phyloP scores from a whole-genome alignment of 1,284 basidiomycete genomes.

The Malassezia obtusa region DNA sequence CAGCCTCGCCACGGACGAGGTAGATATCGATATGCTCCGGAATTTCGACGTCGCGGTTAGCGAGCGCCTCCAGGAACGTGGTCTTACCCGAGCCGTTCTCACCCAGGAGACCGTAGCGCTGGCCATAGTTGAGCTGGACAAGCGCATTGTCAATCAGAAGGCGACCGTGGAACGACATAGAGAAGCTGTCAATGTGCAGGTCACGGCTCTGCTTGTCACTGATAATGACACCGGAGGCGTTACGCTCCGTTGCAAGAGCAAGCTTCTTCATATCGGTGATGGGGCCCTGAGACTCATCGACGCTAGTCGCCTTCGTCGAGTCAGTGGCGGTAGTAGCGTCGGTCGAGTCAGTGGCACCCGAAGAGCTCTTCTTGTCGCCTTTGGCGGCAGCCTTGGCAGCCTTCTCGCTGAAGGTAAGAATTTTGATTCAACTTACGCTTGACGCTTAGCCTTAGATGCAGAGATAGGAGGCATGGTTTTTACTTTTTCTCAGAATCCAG shows the following conservation, averaged over 20 bases:
- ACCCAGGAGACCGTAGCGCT: constrained; percentile 84
- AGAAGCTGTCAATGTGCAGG: constrained; percentile 93
- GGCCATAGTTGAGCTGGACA: constrained; percentile 89
- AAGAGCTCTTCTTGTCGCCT: constrained; percentile 31
- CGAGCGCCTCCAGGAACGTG: constrained; percentile 49
- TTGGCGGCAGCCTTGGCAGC: constrained; percentile 44
- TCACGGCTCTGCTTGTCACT: constrained; percentile 87
- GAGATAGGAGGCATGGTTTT: constrained; percentile 39
- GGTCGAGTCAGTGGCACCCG: constrained; percentile 30
- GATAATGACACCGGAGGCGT: constrained; percentile 65
- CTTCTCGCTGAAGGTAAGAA: constrained; percentile 32
- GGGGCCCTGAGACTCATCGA: constrained; percentile 11
- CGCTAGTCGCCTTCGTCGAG: constrained; percentile 17
- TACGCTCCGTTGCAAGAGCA: constrained; percentile 42
- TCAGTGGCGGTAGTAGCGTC: constrained; percentile 23
- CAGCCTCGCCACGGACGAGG: constrained; percentile 87
- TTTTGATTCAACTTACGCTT: constrained; percentile 31
- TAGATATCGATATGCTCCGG: constrained; percentile 95
- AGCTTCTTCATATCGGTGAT: constrained; percentile 48
- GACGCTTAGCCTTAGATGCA: constrained; percentile 48
- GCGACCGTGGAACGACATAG: constrained; percentile 92
- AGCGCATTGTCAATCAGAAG: constrained; percentile 81
- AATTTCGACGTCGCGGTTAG: constrained; percentile 68
- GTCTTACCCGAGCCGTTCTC: constrained; percentile 98
- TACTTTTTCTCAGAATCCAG: neutral